Conservation (phyloP, 352 stramenopile species). For the Globisporangium mamillatum region DNA sequence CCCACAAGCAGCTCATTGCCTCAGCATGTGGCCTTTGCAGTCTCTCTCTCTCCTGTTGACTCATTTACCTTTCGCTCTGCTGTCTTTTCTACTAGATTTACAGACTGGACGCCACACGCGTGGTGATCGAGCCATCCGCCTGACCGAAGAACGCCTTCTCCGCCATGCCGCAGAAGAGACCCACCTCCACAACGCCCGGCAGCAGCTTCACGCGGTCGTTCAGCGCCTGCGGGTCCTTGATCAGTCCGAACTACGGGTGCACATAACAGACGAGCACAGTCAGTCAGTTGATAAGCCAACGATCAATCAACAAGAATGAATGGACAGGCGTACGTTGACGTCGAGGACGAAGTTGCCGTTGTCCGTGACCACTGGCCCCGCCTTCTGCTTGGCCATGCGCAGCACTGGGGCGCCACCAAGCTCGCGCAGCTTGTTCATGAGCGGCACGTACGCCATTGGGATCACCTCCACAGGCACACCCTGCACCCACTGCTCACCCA, state of each 20-base stretch:
- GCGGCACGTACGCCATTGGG: slow-evolving; percentile 96
- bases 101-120: slow-evolving; percentile 35
- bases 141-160: slow-evolving; percentile 88
- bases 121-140: slow-evolving; percentile 79
- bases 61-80: background rate
- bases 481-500: slow-evolving; percentile 88
- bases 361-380: slow-evolving; percentile 97
- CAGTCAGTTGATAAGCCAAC: background rate
- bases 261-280: background rate
- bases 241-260: slow-evolving; percentile 54
- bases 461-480: slow-evolving; percentile 96
- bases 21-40: background rate
- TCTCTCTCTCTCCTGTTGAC: background rate
- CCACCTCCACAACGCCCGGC: slow-evolving; percentile 86
- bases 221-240: slow-evolving; percentile 64
- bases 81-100: slow-evolving; percentile 15
- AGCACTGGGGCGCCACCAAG: slow-evolving; percentile 59
- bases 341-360: slow-evolving; percentile 93
- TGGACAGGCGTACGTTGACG: slow-evolving; percentile 40
- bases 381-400: slow-evolving; percentile 89
- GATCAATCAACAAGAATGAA: background rate
- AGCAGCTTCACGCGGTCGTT: slow-evolving; percentile 74
- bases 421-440: slow-evolving; percentile 72
- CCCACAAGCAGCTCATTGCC: background rate
- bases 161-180: slow-evolving; percentile 87